A percentile compares a stretch with the other conserved stretches of the same genome.
Conservation (phyloP, 345 rosid genomes). For the Eucalyptus decipiens region DNA sequence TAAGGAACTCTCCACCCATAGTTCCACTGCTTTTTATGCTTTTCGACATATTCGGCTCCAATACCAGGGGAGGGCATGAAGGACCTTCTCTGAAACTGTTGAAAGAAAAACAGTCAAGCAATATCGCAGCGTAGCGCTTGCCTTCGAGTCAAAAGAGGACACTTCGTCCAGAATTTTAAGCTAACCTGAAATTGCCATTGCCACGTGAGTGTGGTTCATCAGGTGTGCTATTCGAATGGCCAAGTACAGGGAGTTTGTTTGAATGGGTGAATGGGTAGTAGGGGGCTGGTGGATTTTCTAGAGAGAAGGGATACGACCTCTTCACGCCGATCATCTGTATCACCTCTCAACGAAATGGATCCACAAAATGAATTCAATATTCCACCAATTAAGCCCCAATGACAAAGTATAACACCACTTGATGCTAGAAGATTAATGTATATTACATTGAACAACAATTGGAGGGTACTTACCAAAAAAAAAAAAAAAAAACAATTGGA, state of each 20-base stretch:
- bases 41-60: constrained; percentile 13
- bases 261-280: constrained; percentile 2
- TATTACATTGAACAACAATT: not conserved
- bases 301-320: constrained; percentile 34
- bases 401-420: not conserved
- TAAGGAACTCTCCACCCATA: constrained; percentile 24
- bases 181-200: constrained; percentile 22
- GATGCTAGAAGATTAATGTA: not conserved
- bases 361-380: not conserved
- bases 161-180: not conserved
- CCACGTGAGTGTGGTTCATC: constrained; percentile 20
- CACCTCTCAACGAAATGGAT: constrained; percentile 1
- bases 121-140: not conserved
- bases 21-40: not conserved
- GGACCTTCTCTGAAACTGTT: constrained; percentile 13
- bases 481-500: not conserved
- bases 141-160: not conserved
- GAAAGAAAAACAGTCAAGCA: not conserved
- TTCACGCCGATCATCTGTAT: constrained; percentile 36
- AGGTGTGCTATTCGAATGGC: constrained; percentile 8
- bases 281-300: constrained; percentile 14
- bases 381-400: not conserved
- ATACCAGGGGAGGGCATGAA: constrained; percentile 2
- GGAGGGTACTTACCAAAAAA: too few relatives aligned
- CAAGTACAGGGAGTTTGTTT: constrained; percentile 8